Percentiles rank a stretch among this genome's conserved stretches.
phyloP scores from a whole-genome alignment of 495 filamentous ascomycete species.

The Podospora didyma region DNA sequence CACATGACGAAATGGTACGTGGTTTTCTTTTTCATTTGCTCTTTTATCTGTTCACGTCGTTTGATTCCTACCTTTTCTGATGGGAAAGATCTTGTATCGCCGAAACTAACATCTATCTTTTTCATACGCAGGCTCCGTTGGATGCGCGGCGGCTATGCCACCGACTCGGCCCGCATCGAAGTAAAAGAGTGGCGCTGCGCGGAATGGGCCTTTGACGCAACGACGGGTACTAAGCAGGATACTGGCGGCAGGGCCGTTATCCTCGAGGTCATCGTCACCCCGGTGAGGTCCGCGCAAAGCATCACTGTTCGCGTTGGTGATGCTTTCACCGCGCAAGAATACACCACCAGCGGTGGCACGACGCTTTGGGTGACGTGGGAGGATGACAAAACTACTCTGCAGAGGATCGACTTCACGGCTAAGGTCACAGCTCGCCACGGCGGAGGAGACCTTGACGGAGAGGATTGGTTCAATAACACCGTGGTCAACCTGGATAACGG shows the following conservation, averaged over 20 bases:
- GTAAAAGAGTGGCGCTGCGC: background rate
- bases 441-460: constrained; percentile 16
- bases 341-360: background rate
- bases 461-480: background rate
- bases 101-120: background rate
- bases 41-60: too few species aligned
- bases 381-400: background rate
- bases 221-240: background rate
- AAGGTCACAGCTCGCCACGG: background rate
- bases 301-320: background rate
- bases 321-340: background rate
- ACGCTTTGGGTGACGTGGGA: background rate
- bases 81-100: background rate
- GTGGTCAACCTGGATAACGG: background rate
- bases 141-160: background rate
- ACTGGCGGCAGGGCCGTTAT: background rate
- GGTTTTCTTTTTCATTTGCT: background rate
- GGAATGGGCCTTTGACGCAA: background rate
- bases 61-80: too few species aligned
- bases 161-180: background rate
- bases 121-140: background rate
- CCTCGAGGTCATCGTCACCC: constrained; percentile 27
- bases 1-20: constrained; percentile 40
- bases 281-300: background rate
- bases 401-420: background rate